Base-by-base conservation (phyloP, 306 rosid genomes). In the Coriaria nepalensis region DNA sequence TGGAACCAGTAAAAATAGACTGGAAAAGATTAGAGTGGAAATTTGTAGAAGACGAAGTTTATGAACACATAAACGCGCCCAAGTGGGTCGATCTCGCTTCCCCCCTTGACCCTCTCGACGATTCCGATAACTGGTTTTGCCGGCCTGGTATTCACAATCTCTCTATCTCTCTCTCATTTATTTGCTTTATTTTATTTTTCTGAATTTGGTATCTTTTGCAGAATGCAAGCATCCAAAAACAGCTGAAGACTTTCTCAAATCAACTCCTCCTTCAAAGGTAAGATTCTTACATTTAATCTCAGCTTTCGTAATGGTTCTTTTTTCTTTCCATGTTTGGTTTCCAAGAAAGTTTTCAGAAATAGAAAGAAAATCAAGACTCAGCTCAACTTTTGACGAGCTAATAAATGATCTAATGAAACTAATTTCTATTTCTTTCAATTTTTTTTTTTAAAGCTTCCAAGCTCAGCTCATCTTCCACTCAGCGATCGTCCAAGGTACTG, bases 1-100 rank as follows among this genome's bases (percentile, higher is more conserved):
- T 92, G 98, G 98, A 92, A 64, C 94, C 98, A 9, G 94, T 94
- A 37, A 92, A 82, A 57, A 79, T 92, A 37, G 96, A 92, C 49
- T 92, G 98, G 98, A 82, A 85, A 65, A 67, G 66, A 74, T 2
- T 85, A 7, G 96, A 92, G 43, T 92, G 86, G 74, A 78, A 49
- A 37, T 92, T 85, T 62, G 83, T 68, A 0, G 93, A 77, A 58
- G 98, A 92, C 44, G 76, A 77, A 33, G 59, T 68, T 10, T 92
- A 67, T 66, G 98, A 92, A 60, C 70, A 85, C 65, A 75, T 92
- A 35, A 82, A 82, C 53, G 98, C 98, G 5, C 98, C 98, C 48
- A 81, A 85, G 53, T 92, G 87, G 85, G 70, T 92, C 52, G 98
- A 92, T 63, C 85, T 92, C 79, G 75, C 67, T 72, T 64, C 83